These are phyloP conservation scores for Phytophthora sp. DNA, from an alignment of 352 stramenopile species.

Conservation along the genomic window DNA sequence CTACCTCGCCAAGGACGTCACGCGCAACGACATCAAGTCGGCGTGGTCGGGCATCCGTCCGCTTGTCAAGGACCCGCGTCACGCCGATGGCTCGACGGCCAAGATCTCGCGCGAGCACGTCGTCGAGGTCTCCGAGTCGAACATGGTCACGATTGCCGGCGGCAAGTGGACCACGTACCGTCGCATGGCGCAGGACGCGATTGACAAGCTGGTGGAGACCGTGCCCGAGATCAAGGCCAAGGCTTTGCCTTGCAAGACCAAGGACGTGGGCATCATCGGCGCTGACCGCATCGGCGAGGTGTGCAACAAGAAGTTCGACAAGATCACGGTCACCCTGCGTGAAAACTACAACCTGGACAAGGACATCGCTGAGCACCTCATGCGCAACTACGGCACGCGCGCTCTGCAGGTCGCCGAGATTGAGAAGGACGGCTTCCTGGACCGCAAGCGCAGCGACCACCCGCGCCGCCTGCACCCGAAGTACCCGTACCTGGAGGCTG, in stretches of 20 bases:
- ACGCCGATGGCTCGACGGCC: conserved; percentile 81
- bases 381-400: conserved; percentile 96
- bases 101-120: conserved; percentile 95
- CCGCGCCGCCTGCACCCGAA: conserved; percentile 91
- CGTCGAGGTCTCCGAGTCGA: conserved; percentile 90
- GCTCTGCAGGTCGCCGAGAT: conserved; percentile 96
- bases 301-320: conserved; percentile 97
- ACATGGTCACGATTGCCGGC: conserved; percentile 95
- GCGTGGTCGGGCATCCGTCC: conserved; percentile 96
- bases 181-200: conserved; percentile 95
- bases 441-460: conserved; percentile 86
- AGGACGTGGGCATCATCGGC: conserved; percentile 85
- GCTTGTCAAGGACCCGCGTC: conserved; percentile 91
- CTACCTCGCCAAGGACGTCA: conserved; percentile 91
- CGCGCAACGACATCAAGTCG: conserved; percentile 92
- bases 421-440: conserved; percentile 80
- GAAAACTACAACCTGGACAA: conserved; percentile 95
- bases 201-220: conserved; percentile 89
- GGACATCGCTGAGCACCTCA: conserved; percentile 95
- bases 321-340: conserved; percentile 92
- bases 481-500: conserved; percentile 95
- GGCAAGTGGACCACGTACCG: conserved; percentile 98
- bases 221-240: conserved; percentile 81
- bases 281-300: conserved; percentile 93
- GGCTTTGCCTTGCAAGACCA: conserved; percentile 77